Conservation (phyloP, 495 filamentous ascomycete genomes). For the Annulohypoxylon moriforme region DNA sequence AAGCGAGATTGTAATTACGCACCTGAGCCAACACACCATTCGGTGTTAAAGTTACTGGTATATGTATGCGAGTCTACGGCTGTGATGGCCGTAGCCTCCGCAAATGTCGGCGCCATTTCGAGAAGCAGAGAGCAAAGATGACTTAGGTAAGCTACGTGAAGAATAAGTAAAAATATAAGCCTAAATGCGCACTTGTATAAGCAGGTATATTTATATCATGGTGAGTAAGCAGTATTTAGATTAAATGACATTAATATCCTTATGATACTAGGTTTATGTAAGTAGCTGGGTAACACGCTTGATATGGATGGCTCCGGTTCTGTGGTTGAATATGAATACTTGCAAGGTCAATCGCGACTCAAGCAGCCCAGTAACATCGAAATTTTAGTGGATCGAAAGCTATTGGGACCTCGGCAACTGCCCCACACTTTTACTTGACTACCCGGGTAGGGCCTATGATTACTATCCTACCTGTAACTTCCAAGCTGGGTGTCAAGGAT, state of each 20-base stretch:
- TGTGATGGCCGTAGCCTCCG: conserved; percentile 67
- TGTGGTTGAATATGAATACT: no score
- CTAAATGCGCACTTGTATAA: not conserved
- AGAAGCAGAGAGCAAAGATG: not conserved
- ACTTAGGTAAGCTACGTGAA: not conserved
- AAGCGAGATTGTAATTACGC: not conserved
- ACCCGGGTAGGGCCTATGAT: no score
- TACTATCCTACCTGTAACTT: no score
- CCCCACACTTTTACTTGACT: not conserved
- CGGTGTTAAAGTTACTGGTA: conserved; percentile 64
- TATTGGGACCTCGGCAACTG: conserved; percentile 8
- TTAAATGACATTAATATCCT: no score
- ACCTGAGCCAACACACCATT: conserved; percentile 83
- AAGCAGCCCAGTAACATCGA: not conserved
- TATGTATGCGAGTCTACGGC: conserved; percentile 70
- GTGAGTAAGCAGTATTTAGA: not conserved
- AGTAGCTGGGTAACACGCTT: no score
- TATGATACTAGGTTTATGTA: no score
- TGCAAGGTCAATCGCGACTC: not conserved
- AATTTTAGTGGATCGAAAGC: not conserved
- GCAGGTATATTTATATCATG: not conserved
- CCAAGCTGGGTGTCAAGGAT: no score
- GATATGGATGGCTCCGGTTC: no score
- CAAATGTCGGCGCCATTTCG: conserved; percentile 57
- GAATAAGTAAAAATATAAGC: not conserved